phyloP scores from a whole-genome alignment of 768 basidiomycete species.

The Baorangia bicolor region DNA sequence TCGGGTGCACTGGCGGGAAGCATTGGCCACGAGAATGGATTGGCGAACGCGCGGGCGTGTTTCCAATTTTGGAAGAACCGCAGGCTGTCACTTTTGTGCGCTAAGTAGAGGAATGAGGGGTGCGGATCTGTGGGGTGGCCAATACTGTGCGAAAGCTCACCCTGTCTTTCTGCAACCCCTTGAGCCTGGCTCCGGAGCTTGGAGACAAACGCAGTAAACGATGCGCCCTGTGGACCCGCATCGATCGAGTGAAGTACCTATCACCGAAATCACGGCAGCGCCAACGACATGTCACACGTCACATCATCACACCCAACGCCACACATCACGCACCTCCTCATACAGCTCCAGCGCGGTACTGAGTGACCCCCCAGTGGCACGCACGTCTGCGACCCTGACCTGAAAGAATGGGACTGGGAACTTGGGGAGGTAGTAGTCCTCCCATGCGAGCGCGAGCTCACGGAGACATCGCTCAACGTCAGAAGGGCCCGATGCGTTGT shows the following conservation, averaged over 20 bases:
- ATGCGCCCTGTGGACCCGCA: constrained; percentile 9
- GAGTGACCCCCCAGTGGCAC: constrained; percentile 31
- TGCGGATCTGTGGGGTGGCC: background rate
- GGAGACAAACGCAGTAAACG: constrained; percentile 27
- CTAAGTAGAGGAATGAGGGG: constrained; percentile 1
- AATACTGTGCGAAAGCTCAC: constrained; percentile 13
- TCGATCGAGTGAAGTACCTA: constrained; percentile 27
- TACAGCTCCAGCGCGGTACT: constrained; percentile 30
- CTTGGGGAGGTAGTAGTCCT: constrained; percentile 32
- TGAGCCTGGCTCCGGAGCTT: constrained; percentile 25
- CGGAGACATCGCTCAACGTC: constrained; percentile 26
- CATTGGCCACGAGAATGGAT: constrained; percentile 35
- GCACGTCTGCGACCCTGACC: constrained; percentile 33
- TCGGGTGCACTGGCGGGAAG: constrained; percentile 26
- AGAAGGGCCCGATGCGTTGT: constrained; percentile 11
- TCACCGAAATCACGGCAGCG: background rate
- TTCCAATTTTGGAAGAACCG: constrained; percentile 35
- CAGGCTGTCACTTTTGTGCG: constrained; percentile 19
- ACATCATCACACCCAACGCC: background rate
- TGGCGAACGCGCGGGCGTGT: constrained; percentile 31
- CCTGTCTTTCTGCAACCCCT: constrained; percentile 26
- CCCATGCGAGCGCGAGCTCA: constrained; percentile 30
- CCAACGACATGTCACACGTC: background rate
- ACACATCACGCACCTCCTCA: constrained; percentile 25
- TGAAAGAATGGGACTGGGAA: constrained; percentile 32